Evolutionary conservation across 805 yeast genomes (phyloP), one percentile per base, ranked within the genome.

Genomic region (Ogataea trehalophila): DNA sequence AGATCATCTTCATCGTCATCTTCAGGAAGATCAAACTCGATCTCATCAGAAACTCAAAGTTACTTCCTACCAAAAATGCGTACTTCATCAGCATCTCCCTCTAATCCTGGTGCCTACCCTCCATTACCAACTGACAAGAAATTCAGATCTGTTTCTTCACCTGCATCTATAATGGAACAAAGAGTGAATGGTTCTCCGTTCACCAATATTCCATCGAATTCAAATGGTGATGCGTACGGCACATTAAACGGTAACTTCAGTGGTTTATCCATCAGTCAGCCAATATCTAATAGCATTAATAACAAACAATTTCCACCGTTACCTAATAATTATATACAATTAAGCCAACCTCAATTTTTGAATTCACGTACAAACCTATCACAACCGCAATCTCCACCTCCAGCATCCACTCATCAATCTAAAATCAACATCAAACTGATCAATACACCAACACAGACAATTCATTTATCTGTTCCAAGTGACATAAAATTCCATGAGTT

Each of bases 401-500:
- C 31, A 16, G 35, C 46, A n/a, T 29, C 37, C 11, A 23, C 17
- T 6, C 23, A 33, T n/a, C 39, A 35, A 16, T 4, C 16, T 20
- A 55, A 51, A 31, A 50, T 60, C 8, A 60, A 61, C 50, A 62
- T 67, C 43, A 62, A 62, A 41, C 44, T 66, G 39, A 49, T 53
- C 11, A 77, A 69, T 59, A 69, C 23, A 3, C 15, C 70, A 34
- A 59, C 70, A 18, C 77, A 76, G 52, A 77, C 85, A 15, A 82
- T 88, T 54, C 79, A 87, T 43, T 70, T 85, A 54, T 75, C 85
- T 52, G 82, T 87, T 3, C 79, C 85, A 9, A 41, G 59, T 5
- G 52, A 49, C 8, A 45, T 55, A 4, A 15, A 40, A 14, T 67
- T 50, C 38, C 18, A 33, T 2, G 60, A 61, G 16, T 53, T 67